Base-by-base conservation (phyloP, 2,329 filamentous ascomycete species). In the Fusarium subtropicale region DNA sequence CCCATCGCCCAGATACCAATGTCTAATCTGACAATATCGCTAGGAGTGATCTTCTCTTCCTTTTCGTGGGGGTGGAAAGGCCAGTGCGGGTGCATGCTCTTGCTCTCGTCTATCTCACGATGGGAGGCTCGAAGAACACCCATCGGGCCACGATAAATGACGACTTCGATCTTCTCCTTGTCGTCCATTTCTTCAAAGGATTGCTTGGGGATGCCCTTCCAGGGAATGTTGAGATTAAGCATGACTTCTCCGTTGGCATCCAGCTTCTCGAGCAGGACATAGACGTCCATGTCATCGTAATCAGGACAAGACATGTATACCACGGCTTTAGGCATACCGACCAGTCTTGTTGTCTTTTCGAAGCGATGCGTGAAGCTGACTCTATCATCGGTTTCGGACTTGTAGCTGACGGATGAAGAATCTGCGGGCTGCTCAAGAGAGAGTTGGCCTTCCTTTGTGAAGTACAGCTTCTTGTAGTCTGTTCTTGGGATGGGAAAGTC, bases 1-100 rank as follows among this genome's bases (percentile, higher is more conserved):
- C 60, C 60, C 59, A 64, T 64, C 0, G 60, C 60, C 60, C 60
- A 64, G 3, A 64, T 64, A 2, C 60, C 60, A 1, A 64, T 64
- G 4, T 64, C 60, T 0, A 64, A 12, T 9, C 59, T 57, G 0
- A 64, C 34, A 7, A 57, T 2, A 16, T 64, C 36, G 0, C 59
- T 59, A 11, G 60, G 15, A 0, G 16, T 39, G 1, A 64, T 13
- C 59, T 64, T 64, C 1, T 64, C 44, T 1, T 48, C 31, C 2
- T 38, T 64, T 3, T 64, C 60, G 1, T 64, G 60, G 9, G 60
- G 60, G 4, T 64, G 60, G 22, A 64, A 64, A 1, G 60, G 60
- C 60, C 60, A 64, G 3, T 64, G 58, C 0, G 59, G 59, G 3
- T 64, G 60, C 60, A 64, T 64, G 4, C 60, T 64, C 44, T 64